Base-by-base conservation (phyloP, 306 rosid species). In the Spatholobus suberectus region DNA sequence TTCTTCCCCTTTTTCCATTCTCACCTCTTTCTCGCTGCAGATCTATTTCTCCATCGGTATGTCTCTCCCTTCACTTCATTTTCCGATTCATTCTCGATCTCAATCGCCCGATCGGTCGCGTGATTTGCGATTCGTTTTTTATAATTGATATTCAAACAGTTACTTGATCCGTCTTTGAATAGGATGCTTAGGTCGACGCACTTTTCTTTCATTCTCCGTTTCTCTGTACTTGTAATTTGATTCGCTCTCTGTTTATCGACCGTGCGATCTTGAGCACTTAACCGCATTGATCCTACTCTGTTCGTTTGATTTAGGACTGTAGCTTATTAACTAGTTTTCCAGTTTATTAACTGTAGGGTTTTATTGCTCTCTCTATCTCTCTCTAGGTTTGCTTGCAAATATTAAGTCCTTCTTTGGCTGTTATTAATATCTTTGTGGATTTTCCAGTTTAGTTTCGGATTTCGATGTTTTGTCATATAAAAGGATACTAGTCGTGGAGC, bases 21-120 rank as follows among this genome's bases (percentile, higher is more conserved):
- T 12, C 80, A 21, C 51, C 49, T 29, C 5, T 41, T 73, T 63
- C 62, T 0, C 8, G 8, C 47, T 18, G 6, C 82, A 76, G 86
- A 77, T 83, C 82, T 81, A 24, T 27, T 37, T 62, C 70, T 21
- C 70, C 73, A 59, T 35, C 73, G 78, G 82, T 83, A 44, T 17
- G 37, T 82, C 34, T 76, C 26, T 73, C 12, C 10, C 24, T 18
- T 29, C 55, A 61, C 66, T 81, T 49, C 44, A 46, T 72, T 47
- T 32, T 59, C 73, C 62, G 37, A 38, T 80, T 72, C 52, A 20
- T 59, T 73, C 41, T 81, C 66, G 26, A 34, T 71, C 37, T 32
- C 18, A 26, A 29, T 29, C 10, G 72, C 63, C 6, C 6, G 1
- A 37, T 75, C 32, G 23, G 0, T 75, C 12, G 5, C 21, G 5